Evolutionary conservation across 495 filamentous ascomycete genomes (phyloP).

Genomic region (Oidiodendron maius): DNA sequence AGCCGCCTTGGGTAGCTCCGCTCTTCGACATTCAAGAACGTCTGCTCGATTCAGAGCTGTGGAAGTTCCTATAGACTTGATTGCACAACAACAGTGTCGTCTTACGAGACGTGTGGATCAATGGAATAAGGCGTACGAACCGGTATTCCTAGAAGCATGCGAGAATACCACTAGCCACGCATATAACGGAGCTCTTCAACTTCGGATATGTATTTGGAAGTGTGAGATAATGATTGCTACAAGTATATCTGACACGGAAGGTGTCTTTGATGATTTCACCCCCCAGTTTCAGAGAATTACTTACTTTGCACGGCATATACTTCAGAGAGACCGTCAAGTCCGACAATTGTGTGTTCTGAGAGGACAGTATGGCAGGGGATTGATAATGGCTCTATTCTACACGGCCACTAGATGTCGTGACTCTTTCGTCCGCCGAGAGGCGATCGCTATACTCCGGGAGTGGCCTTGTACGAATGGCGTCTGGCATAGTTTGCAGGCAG

Average conservation of each 20-base stretch:
- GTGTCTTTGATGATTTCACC: constrained; percentile 10
- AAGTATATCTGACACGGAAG: constrained; percentile 10
- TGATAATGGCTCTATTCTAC: constrained; percentile 17
- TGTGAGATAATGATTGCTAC: constrained; percentile 15
- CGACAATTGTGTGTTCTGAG: constrained; percentile 11
- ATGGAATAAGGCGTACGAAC: constrained; percentile 17
- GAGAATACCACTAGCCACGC: constrained; percentile 12
- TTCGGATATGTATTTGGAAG: constrained; percentile 16
- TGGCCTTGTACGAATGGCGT: constrained; percentile 16
- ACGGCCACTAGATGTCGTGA: constrained; percentile 17
- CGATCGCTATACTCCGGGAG: constrained; percentile 15
- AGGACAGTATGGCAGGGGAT: constrained; percentile 14
- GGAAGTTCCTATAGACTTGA: no score
- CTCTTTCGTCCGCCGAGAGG: constrained; percentile 8
- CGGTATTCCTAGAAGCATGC: constrained; percentile 15
- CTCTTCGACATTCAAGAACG: constrained; percentile 16
- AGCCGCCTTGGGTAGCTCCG: constrained; percentile 11
- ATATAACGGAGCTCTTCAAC: constrained; percentile 14
- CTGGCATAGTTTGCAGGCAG: constrained; percentile 16
- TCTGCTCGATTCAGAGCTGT: no score
- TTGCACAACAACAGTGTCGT: no score
- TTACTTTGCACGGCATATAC: constrained; percentile 14
- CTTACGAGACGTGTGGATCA: no score
- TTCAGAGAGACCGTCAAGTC: constrained; percentile 15
- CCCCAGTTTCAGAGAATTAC: constrained; percentile 13